These are phyloP conservation scores for Lactarius hatsudake DNA, from an alignment of 768 basidiomycete species.

Conservation along the genomic window DNA sequence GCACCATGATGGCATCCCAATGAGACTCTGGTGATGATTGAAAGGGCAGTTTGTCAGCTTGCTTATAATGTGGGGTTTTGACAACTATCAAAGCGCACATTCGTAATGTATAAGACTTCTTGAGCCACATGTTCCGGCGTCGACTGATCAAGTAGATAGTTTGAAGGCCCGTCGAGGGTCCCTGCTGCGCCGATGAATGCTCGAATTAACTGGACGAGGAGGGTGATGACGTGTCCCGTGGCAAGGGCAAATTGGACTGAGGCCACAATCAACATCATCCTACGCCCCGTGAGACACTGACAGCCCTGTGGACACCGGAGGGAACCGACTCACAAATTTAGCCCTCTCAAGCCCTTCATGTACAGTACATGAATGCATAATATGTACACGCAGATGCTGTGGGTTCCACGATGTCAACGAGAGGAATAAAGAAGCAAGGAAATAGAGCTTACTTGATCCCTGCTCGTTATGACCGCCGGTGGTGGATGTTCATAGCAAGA, in stretches of 20 bases:
- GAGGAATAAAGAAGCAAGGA: too few species aligned
- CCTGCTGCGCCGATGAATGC: slow-evolving; percentile 1
- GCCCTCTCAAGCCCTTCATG: slow-evolving; percentile 7
- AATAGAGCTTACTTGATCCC: slow-evolving; percentile 15
- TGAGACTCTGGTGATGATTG: slow-evolving; percentile 7
- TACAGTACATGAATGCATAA: slow-evolving; percentile 5
- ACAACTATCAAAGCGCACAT: background rate
- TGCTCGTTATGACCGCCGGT: background rate
- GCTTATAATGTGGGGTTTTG: background rate
- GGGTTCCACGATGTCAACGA: background rate
- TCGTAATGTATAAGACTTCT: slow-evolving; percentile 16
- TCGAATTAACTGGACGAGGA: slow-evolving; percentile 15
- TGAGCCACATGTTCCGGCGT: slow-evolving; percentile 15
- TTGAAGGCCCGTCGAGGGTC: background rate
- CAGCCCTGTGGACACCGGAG: background rate
- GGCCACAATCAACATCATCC: slow-evolving; percentile 16
- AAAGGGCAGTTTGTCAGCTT: background rate
- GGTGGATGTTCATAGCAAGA: too few species aligned
- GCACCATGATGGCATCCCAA: slow-evolving; percentile 22
- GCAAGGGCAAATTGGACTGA: slow-evolving; percentile 12
- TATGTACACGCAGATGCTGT: slow-evolving; percentile 17
- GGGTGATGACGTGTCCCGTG: slow-evolving; percentile 15
- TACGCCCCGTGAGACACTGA: background rate
- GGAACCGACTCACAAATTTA: slow-evolving; percentile 6
- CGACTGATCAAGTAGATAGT: background rate